phyloP scores from a whole-genome alignment of 2,329 filamentous ascomycete species.

The Geosmithia morbida region DNA sequence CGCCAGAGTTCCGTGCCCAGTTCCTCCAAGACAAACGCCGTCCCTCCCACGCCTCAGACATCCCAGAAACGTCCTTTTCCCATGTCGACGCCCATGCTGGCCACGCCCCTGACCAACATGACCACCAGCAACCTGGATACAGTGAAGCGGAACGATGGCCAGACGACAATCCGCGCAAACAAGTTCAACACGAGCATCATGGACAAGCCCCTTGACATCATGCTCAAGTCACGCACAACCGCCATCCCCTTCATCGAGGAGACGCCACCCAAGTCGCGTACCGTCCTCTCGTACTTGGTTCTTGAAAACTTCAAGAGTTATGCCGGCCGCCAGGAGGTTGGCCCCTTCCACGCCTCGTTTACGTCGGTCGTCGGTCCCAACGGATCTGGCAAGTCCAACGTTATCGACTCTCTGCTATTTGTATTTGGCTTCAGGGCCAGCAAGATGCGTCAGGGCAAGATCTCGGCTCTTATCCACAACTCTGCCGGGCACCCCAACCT shows the following conservation, averaged over 20 bases:
- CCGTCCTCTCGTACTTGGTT: constrained; percentile 84
- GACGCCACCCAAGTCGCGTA: constrained; percentile 64
- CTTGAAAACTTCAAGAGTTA: constrained; percentile 99
- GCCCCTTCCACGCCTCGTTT: constrained; percentile 92
- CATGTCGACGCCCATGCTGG: constrained; percentile 26
- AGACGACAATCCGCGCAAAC: constrained; percentile 48
- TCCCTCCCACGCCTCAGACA: constrained; percentile 31
- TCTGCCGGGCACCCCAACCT: constrained; percentile 76
- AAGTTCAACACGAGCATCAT: constrained; percentile 64
- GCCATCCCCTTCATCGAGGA: constrained; percentile 57
- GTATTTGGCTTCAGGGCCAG: constrained; percentile 98
- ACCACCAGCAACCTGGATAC: constrained; percentile 50
- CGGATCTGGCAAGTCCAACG: constrained; percentile 95
- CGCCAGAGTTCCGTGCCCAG: constrained; percentile 17
- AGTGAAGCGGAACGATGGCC: constrained; percentile 10
- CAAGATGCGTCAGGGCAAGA: constrained; percentile 98
- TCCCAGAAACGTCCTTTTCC: constrained; percentile 32
- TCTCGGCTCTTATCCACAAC: constrained; percentile 95
- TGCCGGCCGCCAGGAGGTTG: constrained; percentile 85
- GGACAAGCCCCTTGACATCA: constrained; percentile 87
- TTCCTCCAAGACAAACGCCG: constrained; percentile 23
- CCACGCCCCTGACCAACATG: constrained; percentile 57
- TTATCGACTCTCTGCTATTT: constrained; percentile 94
- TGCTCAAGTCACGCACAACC: constrained; percentile 68
- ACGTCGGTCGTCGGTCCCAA: constrained; percentile 97